Evolutionary conservation across 192 early-diverging fungal species (phyloP).

Genomic region (Backusella macrospora): DNA sequence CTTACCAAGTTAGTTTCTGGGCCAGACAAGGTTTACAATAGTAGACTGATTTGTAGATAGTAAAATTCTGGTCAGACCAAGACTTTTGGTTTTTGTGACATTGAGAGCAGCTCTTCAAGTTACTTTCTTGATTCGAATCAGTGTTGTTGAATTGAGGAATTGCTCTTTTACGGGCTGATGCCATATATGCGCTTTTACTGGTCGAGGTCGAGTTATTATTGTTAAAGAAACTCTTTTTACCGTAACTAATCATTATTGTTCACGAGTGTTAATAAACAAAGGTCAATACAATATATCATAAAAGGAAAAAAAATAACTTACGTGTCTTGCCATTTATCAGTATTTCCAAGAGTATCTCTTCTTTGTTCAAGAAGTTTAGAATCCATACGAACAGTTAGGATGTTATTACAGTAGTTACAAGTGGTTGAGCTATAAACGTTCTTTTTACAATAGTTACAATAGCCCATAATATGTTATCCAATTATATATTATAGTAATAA

Average conservation of each 20-base stretch:
- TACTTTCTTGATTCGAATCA: not conserved
- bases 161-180: not conserved
- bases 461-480: not conserved
- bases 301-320: not conserved
- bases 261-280: not conserved
- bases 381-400: not conserved
- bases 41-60: constrained; percentile 12
- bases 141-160: constrained; percentile 8
- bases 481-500: not conserved
- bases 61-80: constrained; percentile 11
- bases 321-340: constrained; percentile 20
- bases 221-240: constrained; percentile 14
- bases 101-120: constrained; percentile 4
- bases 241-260: not conserved
- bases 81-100: constrained; percentile 1
- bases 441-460: constrained; percentile 19
- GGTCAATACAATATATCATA: not conserved
- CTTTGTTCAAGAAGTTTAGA: constrained; percentile 7
- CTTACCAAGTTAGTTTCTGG: not conserved
- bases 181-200: not conserved
- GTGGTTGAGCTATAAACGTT: constrained; percentile 8
- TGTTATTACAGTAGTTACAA: not conserved
- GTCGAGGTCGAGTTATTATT: not conserved
- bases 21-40: constrained; percentile 13
- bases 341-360: not conserved